Base-by-base conservation (phyloP, 148 eudicot genomes). In the Spergularia bocconei region DNA sequence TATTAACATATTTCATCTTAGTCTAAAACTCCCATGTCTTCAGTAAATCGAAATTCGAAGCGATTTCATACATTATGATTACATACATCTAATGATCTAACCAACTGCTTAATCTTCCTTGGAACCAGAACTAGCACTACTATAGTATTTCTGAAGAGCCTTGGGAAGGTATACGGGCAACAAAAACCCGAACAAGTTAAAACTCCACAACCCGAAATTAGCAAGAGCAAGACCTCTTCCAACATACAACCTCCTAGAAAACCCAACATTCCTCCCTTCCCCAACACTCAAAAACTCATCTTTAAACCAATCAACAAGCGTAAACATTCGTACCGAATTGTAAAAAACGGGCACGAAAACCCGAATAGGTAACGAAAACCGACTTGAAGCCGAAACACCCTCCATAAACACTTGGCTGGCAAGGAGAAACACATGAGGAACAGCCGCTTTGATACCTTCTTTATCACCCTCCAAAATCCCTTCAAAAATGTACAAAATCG, bases 81-180 rank as follows among this genome's bases (percentile, higher is more conserved):
- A n/a, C n/a, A n/a, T n/a, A n/a, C n/a, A n/a, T n/a, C n/a, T n/a
- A n/a, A n/a, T n/a, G n/a, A n/a, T n/a, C n/a, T n/a, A n/a, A n/a
- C 20, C 16, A 56, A 16, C 7, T 4, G 14, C 47, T 82, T 60
- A 75, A 61, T 82, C 78, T 82, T 79, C 79, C 74, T 60, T 69
- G 53, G 78, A 52, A 29, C 11, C 72, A 20, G 73, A 17, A 58
- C 1, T 7, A 36, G 36, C 36, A 29, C 57, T 47, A 41, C 79
- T 69, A 60, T 88, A 93, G 60, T 93, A 89, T 19, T 62, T 83
- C 84, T 85, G 86, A 23, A 93, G 84, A 25, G 94, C 91, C 77
- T 63, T 89, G 10, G 94, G 98, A 21, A 93, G 89, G 69, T 82
- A 91, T 51, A 93, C 84, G n/a, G 98, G 97, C 86, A 93, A 83